Evolutionary conservation across 2,329 filamentous ascomycete species (phyloP).

Genomic region (Alternaria atra): DNA sequence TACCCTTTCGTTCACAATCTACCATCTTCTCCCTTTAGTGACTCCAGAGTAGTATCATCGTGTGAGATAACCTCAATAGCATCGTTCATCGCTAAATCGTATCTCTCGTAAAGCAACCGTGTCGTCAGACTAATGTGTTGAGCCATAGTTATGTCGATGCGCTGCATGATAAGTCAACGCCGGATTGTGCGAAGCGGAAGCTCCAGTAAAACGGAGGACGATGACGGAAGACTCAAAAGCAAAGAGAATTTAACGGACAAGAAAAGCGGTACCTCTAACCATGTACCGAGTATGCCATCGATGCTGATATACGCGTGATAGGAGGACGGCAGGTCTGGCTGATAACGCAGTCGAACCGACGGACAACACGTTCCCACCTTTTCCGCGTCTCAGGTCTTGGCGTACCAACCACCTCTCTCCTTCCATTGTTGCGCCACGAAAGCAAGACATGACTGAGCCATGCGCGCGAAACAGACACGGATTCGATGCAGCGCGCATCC

Average conservation of each 20-base stretch:
- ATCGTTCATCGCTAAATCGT: not conserved
- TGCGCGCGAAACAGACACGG: not conserved
- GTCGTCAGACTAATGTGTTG: no score
- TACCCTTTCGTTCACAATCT: not conserved
- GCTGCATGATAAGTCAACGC: not conserved
- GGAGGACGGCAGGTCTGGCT: not conserved
- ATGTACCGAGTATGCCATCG: not conserved
- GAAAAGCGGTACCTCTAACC: not conserved
- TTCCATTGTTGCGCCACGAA: not conserved
- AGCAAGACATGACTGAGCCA: not conserved
- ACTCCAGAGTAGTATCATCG: not conserved
- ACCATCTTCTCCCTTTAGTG: not conserved
- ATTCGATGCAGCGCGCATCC: not conserved
- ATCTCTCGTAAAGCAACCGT: not conserved
- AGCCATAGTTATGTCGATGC: not conserved
- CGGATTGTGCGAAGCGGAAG: not conserved
- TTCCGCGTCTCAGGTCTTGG: not conserved
- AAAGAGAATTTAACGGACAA: not conserved
- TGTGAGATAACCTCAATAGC: not conserved
- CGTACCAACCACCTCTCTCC: not conserved
- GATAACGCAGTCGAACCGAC: not conserved
- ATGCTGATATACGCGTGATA: not conserved
- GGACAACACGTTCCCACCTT: not conserved
- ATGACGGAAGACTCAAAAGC: not conserved
- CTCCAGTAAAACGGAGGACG: not conserved